phyloP scores from a whole-genome alignment of 2,329 filamentous ascomycete genomes.

The Botrytis deweyae region DNA sequence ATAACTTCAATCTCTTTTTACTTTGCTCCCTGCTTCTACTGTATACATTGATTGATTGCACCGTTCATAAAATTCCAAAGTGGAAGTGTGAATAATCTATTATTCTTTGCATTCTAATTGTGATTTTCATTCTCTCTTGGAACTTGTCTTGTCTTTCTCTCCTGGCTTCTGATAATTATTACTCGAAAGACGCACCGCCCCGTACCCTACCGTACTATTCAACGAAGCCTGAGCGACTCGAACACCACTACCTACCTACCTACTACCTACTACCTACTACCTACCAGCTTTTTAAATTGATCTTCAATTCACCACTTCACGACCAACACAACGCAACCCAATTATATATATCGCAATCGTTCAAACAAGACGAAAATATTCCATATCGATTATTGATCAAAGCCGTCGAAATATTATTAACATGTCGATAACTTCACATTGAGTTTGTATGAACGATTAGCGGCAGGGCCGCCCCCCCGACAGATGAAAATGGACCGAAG shows the following conservation, averaged over 20 bases:
- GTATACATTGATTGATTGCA: neutral
- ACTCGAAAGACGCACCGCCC: neutral
- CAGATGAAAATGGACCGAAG: conserved; percentile 33
- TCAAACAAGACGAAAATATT: neutral
- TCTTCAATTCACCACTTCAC: neutral
- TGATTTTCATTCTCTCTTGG: neutral
- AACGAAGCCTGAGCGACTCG: conserved; percentile 2
- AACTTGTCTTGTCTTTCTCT: neutral
- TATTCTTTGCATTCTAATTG: neutral
- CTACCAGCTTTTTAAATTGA: neutral
- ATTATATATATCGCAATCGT: neutral
- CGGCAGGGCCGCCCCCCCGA: conserved; percentile 35
- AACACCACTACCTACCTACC: neutral
- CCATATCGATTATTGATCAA: neutral
- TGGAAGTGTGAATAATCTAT: neutral
- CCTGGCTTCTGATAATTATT: neutral
- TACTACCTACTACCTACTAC: neutral
- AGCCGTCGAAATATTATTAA: neutral
- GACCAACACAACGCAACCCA: neutral
- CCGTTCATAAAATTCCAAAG: neutral
- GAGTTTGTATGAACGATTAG: conserved; percentile 21
- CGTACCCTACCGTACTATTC: neutral
- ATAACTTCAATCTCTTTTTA: neutral
- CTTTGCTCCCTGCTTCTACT: neutral
- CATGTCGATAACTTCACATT: conserved; percentile 23